phyloP scores from a whole-genome alignment of 1,139 yeast species.

The Saccharomyces hybrid region DNA sequence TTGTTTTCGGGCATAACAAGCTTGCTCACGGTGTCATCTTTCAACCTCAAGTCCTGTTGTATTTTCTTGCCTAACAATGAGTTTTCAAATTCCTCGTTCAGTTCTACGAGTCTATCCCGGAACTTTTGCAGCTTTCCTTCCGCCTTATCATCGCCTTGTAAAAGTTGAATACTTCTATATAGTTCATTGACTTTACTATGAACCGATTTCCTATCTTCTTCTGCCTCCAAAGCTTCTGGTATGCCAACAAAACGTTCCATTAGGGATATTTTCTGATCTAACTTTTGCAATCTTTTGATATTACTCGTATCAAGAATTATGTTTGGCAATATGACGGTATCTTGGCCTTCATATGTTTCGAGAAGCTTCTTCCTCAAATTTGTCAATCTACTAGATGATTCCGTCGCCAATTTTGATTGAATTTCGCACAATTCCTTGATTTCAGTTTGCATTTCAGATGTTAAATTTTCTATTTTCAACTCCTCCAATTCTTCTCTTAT shows the following conservation, averaged over 20 bases:
- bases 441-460: neutral
- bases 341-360: neutral
- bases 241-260: neutral
- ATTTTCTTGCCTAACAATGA: conserved; percentile 19
- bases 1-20: conserved; percentile 22
- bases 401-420: neutral
- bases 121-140: conserved; percentile 18
- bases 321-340: neutral
- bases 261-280: neutral
- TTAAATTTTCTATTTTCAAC: neutral
- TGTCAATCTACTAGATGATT: neutral
- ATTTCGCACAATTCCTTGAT: neutral
- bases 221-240: neutral
- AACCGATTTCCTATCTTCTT: neutral
- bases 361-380: neutral
- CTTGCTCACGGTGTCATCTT: conserved; percentile 19
- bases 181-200: conserved; percentile 23
- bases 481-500: neutral
- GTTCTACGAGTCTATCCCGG: conserved; percentile 35
- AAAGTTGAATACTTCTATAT: conserved; percentile 13
- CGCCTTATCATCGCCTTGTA: conserved; percentile 3
- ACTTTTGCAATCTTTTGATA: neutral
- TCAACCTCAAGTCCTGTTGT: conserved; percentile 24
- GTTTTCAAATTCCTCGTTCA: conserved; percentile 31
- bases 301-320: neutral